phyloP scores from a whole-genome alignment of 1,284 basidiomycete species.

The Mycosarcoma maydis region DNA sequence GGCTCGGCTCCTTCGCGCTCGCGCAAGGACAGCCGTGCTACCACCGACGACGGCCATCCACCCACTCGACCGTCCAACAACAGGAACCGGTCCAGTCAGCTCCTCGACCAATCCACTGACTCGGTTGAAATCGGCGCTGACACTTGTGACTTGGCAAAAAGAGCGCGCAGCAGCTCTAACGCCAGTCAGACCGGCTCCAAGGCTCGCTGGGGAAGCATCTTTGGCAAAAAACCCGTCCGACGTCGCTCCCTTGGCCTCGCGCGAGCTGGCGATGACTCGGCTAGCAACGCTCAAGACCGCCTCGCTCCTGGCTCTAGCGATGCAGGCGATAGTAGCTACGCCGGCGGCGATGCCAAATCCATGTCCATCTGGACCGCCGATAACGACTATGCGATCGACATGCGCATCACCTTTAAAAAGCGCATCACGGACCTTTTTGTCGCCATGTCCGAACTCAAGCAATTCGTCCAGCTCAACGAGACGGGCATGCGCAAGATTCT shows the following conservation, averaged over 20 bases:
- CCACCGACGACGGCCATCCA: conserved; percentile 17
- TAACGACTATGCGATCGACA: conserved; percentile 86
- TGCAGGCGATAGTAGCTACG: conserved; percentile 41
- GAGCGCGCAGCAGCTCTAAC: conserved; percentile 38
- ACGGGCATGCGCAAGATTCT: conserved; percentile 95
- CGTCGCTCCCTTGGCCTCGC: conserved; percentile 50
- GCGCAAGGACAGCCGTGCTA: conserved; percentile 41
- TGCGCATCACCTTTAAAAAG: conserved; percentile 88
- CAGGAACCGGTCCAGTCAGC: conserved; percentile 36
- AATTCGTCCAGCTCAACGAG: conserved; percentile 93
- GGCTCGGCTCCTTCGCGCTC: conserved; percentile 20
- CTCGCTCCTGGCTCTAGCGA: conserved; percentile 26
- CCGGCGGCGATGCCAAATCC: conserved; percentile 32
- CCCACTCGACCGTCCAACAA: conserved; percentile 17
- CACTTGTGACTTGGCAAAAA: conserved; percentile 18
- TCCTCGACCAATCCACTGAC: conserved; percentile 35
- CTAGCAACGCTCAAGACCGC: conserved; percentile 34
- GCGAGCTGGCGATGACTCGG: conserved; percentile 17
- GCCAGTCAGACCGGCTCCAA: conserved; percentile 37
- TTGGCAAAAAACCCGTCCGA: conserved; percentile 40
- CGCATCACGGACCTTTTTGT: conserved; percentile 88
- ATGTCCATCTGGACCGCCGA: conserved; percentile 78
- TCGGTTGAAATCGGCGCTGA: conserved; percentile 19
- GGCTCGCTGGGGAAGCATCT: conserved; percentile 44
- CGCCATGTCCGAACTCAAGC: conserved; percentile 77